A percentile compares a stretch with the other conserved stretches of the same genome.
These are phyloP conservation scores for Phytophthora ohioensis DNA, from an alignment of 352 stramenopile species.

Conservation along the genomic window DNA sequence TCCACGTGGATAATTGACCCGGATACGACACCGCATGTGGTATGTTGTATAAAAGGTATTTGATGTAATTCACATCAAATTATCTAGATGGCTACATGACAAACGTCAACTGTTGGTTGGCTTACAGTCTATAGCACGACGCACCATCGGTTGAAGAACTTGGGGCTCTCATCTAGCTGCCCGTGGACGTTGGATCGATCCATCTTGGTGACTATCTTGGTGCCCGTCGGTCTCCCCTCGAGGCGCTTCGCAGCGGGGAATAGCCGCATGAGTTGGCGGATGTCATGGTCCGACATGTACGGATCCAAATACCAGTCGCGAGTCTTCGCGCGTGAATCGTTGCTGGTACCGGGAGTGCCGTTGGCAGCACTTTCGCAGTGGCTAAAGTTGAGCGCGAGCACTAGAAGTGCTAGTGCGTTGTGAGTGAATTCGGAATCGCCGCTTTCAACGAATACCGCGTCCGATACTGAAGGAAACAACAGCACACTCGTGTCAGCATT, in stretches of 20 bases:
- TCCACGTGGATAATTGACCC: constrained; percentile 41
- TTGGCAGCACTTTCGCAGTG: constrained; percentile 46
- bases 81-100: constrained; percentile 6
- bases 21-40: constrained; percentile 13
- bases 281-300: constrained; percentile 78
- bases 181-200: constrained; percentile 67
- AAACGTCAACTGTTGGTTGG: constrained; percentile 3
- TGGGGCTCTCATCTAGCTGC: constrained; percentile 58
- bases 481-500: constrained; percentile 4
- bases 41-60: constrained; percentile 11
- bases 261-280: constrained; percentile 60
- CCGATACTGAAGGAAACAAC: constrained; percentile 54
- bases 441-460: constrained; percentile 79
- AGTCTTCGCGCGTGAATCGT: constrained; percentile 34
- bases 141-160: constrained; percentile 79
- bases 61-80: constrained; percentile 4
- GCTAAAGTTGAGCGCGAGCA: constrained; percentile 68
- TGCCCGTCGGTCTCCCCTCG: constrained; percentile 59
- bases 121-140: constrained; percentile 57
- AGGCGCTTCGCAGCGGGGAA: constrained; percentile 52
- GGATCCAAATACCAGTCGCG: constrained; percentile 75
- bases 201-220: constrained; percentile 51
- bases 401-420: constrained; percentile 59
- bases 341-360: not conserved
- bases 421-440: constrained; percentile 62